A percentile compares a stretch with the other conserved stretches of the same genome.
Evolutionary conservation across 225 moss, liverwort and hornwort genomes (phyloP).

Genomic region (Marchantia paleacea): DNA sequence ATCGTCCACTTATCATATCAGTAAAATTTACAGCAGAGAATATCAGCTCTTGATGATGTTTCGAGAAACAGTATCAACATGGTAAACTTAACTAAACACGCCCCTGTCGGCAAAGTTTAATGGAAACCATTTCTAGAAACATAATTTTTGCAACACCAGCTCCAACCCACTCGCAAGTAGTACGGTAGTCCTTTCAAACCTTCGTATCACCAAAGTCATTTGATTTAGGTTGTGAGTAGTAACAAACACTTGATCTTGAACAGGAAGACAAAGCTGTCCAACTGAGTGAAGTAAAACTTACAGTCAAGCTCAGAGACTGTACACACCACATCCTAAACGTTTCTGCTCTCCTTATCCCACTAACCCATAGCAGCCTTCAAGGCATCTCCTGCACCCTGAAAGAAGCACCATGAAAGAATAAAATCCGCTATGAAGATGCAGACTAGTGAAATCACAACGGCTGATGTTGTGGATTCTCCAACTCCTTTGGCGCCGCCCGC

Average conservation of each 20-base stretch:
- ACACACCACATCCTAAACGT: background rate
- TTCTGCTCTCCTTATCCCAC: background rate
- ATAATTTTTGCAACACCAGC: background rate
- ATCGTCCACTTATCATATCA: too few relatives aligned
- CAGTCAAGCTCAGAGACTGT: background rate
- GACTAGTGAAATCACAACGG: conserved; percentile 97
- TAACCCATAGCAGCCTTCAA: conserved; percentile 98
- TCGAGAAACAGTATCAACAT: background rate
- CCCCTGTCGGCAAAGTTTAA: background rate
- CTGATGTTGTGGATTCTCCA: conserved; percentile 97
- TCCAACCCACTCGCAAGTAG: background rate
- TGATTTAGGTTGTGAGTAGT: background rate
- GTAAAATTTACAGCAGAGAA: background rate
- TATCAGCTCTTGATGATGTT: background rate
- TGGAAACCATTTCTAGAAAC: background rate
- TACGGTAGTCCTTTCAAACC: background rate
- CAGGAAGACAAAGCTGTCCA: background rate
- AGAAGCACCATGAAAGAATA: conserved; percentile 88
- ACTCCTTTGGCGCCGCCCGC: conserved; percentile 97
- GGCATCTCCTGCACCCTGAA: conserved; percentile 98
- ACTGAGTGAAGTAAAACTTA: background rate
- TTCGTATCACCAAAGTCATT: background rate
- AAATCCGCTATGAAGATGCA: conserved; percentile 99
- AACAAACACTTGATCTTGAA: background rate
- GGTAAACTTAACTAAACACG: background rate